Evolutionary conservation across 176 grass and related monocot genomes (phyloP), one percentile per base, ranked within the genome.

Genomic region (Alopecurus myosuroides): DNA sequence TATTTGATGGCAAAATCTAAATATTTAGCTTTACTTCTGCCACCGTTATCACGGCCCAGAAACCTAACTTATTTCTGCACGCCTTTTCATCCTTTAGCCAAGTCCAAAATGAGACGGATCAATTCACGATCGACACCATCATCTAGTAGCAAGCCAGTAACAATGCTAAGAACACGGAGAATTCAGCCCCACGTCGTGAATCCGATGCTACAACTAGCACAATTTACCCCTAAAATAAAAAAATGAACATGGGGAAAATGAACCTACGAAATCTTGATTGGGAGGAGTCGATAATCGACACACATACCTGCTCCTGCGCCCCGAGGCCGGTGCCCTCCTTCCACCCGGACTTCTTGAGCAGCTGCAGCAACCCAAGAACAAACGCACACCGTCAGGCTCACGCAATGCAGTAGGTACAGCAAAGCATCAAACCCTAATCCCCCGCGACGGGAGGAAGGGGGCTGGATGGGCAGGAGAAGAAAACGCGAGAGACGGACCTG

Each of bases 261-360:
- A 10, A 31, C 74, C 70, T 0, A n/a, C 1, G 23, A 48, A 26
- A 13, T 51, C 9, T 45, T 48, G 62, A n/a, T 4, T 37, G 22
- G 68, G 57, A 69, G 41, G 33, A 25, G 35, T 33, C 30, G 13
- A 70, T 19, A 9, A 61, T 22, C 25, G n/a, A 28, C 23, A 13
- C 11, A 66, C 91, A 18, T 0, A 98, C 96, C 91, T 98, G 96
- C 81, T 98, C 96, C 69, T 88, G 82, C 51, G 93, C 93, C 13
- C 97, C 91, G 40, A 98, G 97, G 20, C 93, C 97, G 19, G 93
- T 98, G 42, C 97, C 97, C 85, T 98, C 97, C 91, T 92, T 96
- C 93, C 93, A 99, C 11, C 97, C 88, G 3, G 85, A 91, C 76
- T 99, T 99, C 91, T 96, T 99, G 55, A 99, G 81, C 46, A 99